phyloP scores from a whole-genome alignment of 73 alveolate species.

The Paramecium biaurelia region DNA sequence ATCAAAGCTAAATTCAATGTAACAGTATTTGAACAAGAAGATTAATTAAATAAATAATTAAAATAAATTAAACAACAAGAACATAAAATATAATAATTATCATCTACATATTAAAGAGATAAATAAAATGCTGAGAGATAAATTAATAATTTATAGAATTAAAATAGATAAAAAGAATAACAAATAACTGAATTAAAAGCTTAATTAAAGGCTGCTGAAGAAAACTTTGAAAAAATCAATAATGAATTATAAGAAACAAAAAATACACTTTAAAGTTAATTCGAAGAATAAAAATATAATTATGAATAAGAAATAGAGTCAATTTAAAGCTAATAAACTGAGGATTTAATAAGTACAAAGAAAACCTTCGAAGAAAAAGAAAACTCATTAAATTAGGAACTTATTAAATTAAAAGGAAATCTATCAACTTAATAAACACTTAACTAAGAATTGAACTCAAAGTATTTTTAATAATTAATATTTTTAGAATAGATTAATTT shows the following conservation, averaged over 20 bases:
- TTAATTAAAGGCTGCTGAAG: not conserved
- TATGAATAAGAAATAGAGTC: not conserved
- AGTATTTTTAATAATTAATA: not conserved
- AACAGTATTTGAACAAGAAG: not conserved
- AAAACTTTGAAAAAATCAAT: not conserved
- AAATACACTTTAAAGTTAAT: not conserved
- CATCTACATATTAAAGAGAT: not conserved
- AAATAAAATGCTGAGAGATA: not conserved
- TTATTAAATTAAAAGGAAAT: not conserved
- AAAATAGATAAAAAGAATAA: not conserved
- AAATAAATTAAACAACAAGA: not conserved
- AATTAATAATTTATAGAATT: not conserved
- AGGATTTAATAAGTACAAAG: not conserved
- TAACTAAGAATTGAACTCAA: not conserved
- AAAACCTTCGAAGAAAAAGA: not conserved
- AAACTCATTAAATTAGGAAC: not conserved
- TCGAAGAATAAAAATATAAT: not conserved
- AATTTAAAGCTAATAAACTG: not conserved
- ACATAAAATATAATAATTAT: not conserved
- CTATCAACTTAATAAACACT: not conserved
- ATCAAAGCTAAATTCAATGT: not conserved
- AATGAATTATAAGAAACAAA: not conserved
- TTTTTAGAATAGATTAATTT: not conserved
- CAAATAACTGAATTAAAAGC: not conserved
- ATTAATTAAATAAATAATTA: not conserved